phyloP scores from a whole-genome alignment of 805 yeast genomes.

The Yarrowia osloensis region DNA sequence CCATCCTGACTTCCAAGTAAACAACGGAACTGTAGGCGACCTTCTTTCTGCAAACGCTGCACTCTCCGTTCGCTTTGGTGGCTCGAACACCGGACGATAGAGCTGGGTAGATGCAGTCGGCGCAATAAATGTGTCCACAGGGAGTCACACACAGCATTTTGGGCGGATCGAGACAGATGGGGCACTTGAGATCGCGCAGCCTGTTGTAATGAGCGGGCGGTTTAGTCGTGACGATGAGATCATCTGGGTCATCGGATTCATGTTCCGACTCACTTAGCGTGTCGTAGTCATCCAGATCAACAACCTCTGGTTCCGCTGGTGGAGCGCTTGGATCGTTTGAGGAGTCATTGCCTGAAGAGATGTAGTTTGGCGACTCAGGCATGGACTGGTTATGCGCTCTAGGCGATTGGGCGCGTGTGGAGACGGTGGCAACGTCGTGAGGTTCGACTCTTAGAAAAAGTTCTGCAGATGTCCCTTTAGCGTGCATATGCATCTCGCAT shows the following conservation, averaged over 20 bases:
- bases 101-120: neutral
- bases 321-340: neutral
- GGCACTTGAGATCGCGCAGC: neutral
- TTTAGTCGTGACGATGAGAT: neutral
- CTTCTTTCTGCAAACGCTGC: neutral
- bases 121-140: constrained; percentile 14
- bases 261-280: neutral
- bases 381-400: neutral
- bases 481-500: neutral
- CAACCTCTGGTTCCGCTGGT: neutral
- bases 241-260: neutral
- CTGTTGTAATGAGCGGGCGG: neutral
- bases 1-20: neutral
- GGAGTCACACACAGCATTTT: neutral
- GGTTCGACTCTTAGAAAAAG: neutral
- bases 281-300: neutral
- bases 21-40: neutral
- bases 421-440: neutral
- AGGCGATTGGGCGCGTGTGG: neutral
- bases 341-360: no score
- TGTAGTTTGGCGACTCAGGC: neutral
- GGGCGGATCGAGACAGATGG: neutral
- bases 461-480: neutral
- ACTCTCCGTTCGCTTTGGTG: neutral
- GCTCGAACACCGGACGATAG: constrained; percentile 1